These are phyloP conservation scores for Pleurostoma richardsiae DNA, from an alignment of 2,329 filamentous ascomycete species.

Conservation along the genomic window DNA sequence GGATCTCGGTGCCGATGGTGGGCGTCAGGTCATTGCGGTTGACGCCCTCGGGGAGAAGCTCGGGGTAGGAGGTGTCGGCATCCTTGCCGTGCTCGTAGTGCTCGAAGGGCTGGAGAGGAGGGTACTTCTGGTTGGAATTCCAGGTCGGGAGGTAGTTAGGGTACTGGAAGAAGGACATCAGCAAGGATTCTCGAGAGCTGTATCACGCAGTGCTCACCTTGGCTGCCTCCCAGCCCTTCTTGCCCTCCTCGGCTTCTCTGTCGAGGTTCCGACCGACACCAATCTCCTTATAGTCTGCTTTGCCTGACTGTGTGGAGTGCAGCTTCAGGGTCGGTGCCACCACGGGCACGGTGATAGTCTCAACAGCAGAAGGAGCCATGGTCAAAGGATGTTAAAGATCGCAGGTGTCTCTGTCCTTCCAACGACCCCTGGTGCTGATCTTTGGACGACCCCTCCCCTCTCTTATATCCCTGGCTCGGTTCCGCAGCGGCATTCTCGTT, in stretches of 20 bases:
- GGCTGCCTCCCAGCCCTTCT: conserved; percentile 10
- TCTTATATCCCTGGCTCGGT: no score
- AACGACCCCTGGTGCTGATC: no score
- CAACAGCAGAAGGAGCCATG: conserved; percentile 28
- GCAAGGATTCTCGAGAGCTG: neutral
- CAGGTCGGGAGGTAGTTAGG: conserved; percentile 63
- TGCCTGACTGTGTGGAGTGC: conserved; percentile 32
- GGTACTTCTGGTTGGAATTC: conserved; percentile 53
- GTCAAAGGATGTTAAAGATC: neutral
- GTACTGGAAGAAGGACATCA: conserved; percentile 31
- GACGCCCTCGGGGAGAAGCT: conserved; percentile 50
- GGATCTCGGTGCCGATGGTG: conserved; percentile 62
- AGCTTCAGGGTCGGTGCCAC: conserved; percentile 17
- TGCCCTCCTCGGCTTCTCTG: conserved; percentile 11
- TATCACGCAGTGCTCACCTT: conserved; percentile 6
- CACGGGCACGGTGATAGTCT: conserved; percentile 18
- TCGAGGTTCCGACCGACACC: conserved; percentile 6
- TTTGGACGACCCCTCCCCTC: no score
- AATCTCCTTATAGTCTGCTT: conserved; percentile 17
- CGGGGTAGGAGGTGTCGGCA: conserved; percentile 57
- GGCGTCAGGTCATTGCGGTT: conserved; percentile 57
- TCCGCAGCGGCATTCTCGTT: neutral
- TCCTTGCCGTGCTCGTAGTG: conserved; percentile 67
- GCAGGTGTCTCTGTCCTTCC: no score
- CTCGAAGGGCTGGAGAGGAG: conserved; percentile 59